Percentiles rank a stretch among this genome's conserved stretches.
Conservation (phyloP, 768 basidiomycete species). For the Thelephora ganbajun region DNA sequence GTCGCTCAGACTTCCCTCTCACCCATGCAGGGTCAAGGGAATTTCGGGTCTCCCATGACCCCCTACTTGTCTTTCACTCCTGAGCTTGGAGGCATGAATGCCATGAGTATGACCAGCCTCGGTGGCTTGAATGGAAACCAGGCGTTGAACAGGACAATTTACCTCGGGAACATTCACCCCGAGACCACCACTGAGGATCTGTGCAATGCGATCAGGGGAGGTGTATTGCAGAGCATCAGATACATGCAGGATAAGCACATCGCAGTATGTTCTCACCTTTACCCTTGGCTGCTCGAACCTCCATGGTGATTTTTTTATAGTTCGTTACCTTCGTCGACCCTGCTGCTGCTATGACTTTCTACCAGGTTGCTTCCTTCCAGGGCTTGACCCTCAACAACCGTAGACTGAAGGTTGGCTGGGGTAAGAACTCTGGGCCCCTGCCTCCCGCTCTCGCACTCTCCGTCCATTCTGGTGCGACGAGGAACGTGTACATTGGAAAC, state of each 20-base stretch:
- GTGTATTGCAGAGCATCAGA: slow-evolving; percentile 86
- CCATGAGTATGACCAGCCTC: slow-evolving; percentile 27
- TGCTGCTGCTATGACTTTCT: slow-evolving; percentile 85
- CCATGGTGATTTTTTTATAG: slow-evolving; percentile 21
- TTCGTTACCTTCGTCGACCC: slow-evolving; percentile 97
- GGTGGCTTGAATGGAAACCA: slow-evolving; percentile 22
- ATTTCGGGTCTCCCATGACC: slow-evolving; percentile 13
- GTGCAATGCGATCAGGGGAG: slow-evolving; percentile 94
- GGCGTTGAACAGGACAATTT: slow-evolving; percentile 82
- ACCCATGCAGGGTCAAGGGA: slow-evolving; percentile 14
- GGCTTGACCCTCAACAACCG: slow-evolving; percentile 88
- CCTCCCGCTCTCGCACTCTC: slow-evolving; percentile 75
- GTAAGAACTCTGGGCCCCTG: slow-evolving; percentile 85
- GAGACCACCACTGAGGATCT: slow-evolving; percentile 92
- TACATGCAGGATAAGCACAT: slow-evolving; percentile 98
- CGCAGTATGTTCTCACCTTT: slow-evolving; percentile 40
- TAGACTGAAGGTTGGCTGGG: slow-evolving; percentile 95
- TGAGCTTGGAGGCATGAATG: slow-evolving; percentile 35
- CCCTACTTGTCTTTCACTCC: slow-evolving; percentile 26
- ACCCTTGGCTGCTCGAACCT: background rate
- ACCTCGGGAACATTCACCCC: slow-evolving; percentile 92
- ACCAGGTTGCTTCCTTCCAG: slow-evolving; percentile 80
- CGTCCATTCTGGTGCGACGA: slow-evolving; percentile 84
- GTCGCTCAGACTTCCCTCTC: slow-evolving; percentile 32
- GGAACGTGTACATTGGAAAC: slow-evolving; percentile 94